Base-by-base conservation (phyloP, 768 basidiomycete genomes). In the Chalciporus pseudorubinellus region DNA sequence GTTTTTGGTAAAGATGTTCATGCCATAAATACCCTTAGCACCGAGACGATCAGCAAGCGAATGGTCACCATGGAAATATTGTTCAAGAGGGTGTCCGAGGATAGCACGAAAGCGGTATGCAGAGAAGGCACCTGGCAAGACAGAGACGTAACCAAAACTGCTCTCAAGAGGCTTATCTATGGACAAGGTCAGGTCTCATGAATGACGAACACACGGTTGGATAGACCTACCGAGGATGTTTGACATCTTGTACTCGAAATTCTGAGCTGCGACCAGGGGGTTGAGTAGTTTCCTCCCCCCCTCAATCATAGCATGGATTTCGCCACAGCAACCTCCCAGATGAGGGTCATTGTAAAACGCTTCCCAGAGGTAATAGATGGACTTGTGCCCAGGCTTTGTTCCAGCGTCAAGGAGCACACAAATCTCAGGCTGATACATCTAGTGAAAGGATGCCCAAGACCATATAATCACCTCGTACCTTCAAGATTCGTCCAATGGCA, bases 181-280 rank as follows among this genome's bases (percentile, higher is more conserved):
- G 46, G 14, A 20, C 20, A 19, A 13, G 3, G 58, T 67, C 36
- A 61, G 54, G 43, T 26, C 11, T 19, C 2, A 43, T 31, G 33
- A 11, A 40, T 51, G 1, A 53, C 40, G 46, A 39, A 36, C n/a
- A 45, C 19, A 10, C 42, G 19, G 43, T 11, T 8, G 9, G n/a
- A 28, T 31, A 19, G 28, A 50, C 75, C 48, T 59, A 84, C 86
- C 89, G 24, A 98, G 76, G 64, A 98, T 97, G 71, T 98, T 97
- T 40, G 92, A 94, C 91, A 98, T 95, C 74, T 93, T 97, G 74
- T 97, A 97, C 72, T 95, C 93, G 61, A 95, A 95, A 72, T 98
- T 97, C 69, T 98, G 95, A 14, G 95, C 93, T 8, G 95, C 95
- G 26, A 98, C 81, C 44, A 94, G 74, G 18, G 92, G 95, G 63